Percentiles rank a stretch among this genome's conserved stretches.
phyloP scores from a whole-genome alignment of 2,329 filamentous ascomycete genomes.

The Thielaviopsis euricoi region DNA sequence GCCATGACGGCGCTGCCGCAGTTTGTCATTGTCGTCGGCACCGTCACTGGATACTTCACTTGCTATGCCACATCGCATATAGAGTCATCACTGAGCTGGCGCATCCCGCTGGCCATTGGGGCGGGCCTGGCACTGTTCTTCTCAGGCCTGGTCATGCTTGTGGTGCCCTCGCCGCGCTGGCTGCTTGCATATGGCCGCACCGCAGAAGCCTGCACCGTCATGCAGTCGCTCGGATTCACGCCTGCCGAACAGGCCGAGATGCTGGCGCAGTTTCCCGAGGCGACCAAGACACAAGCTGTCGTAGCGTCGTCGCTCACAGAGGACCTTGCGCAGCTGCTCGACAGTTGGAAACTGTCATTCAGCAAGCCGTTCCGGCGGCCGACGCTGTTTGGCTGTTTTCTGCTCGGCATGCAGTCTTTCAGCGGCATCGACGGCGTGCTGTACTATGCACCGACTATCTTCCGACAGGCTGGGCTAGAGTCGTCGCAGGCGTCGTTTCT shows the following conservation, averaged over 20 bases:
- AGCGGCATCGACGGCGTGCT: constrained; percentile 45
- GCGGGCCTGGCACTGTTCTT: constrained; percentile 21
- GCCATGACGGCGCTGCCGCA: constrained; percentile 36
- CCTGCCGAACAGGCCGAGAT: constrained; percentile 22
- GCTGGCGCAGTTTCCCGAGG: constrained; percentile 18
- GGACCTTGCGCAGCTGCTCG: constrained; percentile 17
- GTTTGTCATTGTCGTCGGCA: constrained; percentile 32
- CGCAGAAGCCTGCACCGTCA: constrained; percentile 26
- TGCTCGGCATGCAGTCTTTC: constrained; percentile 43
- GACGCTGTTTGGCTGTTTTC: constrained; percentile 36
- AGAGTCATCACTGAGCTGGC: constrained; percentile 34
- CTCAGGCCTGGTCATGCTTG: constrained; percentile 14
- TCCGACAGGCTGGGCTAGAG: constrained; percentile 40
- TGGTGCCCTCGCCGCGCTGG: constrained; percentile 40
- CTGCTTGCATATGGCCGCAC: constrained; percentile 26
- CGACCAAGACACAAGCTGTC: too few relatives aligned
- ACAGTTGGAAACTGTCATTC: constrained; percentile 20
- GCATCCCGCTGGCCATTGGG: constrained; percentile 30
- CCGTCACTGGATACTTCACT: constrained; percentile 41
- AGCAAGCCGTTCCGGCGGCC: constrained; percentile 24
- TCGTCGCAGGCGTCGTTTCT: constrained; percentile 36
- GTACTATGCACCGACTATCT: constrained; percentile 44
- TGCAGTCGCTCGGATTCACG: constrained; percentile 26
- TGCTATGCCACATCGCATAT: constrained; percentile 39
- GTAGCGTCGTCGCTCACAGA: too few relatives aligned